Percentiles rank a stretch among this genome's conserved stretches.
phyloP scores from a whole-genome alignment of 2,329 filamentous ascomycete species.

The Claviceps humidiphila region DNA sequence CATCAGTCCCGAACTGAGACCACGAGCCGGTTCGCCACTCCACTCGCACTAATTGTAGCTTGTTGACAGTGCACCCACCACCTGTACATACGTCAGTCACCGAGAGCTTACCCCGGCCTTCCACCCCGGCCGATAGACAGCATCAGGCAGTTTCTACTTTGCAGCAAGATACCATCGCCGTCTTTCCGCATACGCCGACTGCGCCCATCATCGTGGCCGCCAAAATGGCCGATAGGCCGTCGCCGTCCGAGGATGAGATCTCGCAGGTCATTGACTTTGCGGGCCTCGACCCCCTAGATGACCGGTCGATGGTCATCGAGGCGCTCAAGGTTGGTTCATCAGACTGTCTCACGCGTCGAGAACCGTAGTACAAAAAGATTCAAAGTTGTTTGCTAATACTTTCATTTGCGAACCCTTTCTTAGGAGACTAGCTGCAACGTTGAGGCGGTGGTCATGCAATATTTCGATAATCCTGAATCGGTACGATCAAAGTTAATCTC shows the following conservation, averaged over 20 bases:
- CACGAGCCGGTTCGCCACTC: too few species aligned
- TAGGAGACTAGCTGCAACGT: constrained; percentile 31
- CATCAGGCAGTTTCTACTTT: not conserved
- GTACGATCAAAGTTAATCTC: constrained; percentile 12
- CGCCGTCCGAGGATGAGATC: constrained; percentile 25
- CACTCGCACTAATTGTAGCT: too few species aligned
- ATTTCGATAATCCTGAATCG: constrained; percentile 31
- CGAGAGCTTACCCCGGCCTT: not conserved
- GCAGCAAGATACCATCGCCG: not conserved
- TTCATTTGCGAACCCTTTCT: too few species aligned
- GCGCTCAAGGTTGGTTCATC: constrained; percentile 26
- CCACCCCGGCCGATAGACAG: not conserved
- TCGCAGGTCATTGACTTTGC: constrained; percentile 29
- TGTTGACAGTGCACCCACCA: too few species aligned
- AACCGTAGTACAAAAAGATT: too few species aligned
- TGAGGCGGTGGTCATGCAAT: constrained; percentile 37
- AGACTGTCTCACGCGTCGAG: too few species aligned
- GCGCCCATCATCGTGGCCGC: constrained; percentile 1
- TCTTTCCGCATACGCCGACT: not conserved
- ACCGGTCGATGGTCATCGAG: constrained; percentile 25
- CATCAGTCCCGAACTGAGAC: too few species aligned
- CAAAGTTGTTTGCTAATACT: too few species aligned
- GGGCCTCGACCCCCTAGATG: constrained; percentile 20
- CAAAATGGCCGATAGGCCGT: constrained; percentile 21
- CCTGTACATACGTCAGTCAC: not conserved